Evolutionary conservation across 176 grass and related monocot genomes (phyloP), one percentile per base, ranked within the genome.

Genomic region (Paspalum vaginatum): DNA sequence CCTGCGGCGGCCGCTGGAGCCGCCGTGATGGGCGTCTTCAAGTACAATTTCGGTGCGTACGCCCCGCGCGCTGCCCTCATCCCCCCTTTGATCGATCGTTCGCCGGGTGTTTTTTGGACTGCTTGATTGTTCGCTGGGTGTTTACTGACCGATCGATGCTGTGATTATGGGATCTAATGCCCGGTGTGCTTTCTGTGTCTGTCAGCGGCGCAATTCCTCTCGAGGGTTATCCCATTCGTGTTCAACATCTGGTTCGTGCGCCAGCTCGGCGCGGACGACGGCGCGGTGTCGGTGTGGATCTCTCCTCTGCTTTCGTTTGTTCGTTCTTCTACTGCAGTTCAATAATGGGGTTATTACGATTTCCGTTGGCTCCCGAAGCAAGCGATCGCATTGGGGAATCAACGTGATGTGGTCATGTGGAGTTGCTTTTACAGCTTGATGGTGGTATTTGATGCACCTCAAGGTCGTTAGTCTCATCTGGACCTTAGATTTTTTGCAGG

Each of bases 221-320:
- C 96, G n/a, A 93, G 92, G 64, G 47, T 79, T 26, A 89, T 95
- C 68, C 96, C 92, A 2, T 99, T 99, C 85, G 37, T 99, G 11
- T 99, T 89, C 86, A 99, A 99, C 77, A 69, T 85, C 26, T 99
- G 92, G 96, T 95, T 95, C 70, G 90, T 99, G 85, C 93, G 96
- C 66, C 88, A 95, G 44, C 96, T 99, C 66, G 83, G 55, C 71
- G 86, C 76, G 52, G 86, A 89, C 17, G 92, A 93, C 63, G 91
- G 91, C 39, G 96, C 96, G 13, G 90, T 94, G 80, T 72, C 96
- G 66, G 96, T 94, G 74, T 39, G 85, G 65, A 70, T 66, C 74
- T 82, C 42, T 79, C 32, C 50, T 72, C 3, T 39, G 24, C 54
- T 27, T 27, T 32, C 32, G 32, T 32, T 61, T 32, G 32, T 70